Evolutionary conservation across 108 stramenopile genomes (phyloP), one percentile per base, ranked within the genome.

Genomic region (Chaetoceros muelleri): DNA sequence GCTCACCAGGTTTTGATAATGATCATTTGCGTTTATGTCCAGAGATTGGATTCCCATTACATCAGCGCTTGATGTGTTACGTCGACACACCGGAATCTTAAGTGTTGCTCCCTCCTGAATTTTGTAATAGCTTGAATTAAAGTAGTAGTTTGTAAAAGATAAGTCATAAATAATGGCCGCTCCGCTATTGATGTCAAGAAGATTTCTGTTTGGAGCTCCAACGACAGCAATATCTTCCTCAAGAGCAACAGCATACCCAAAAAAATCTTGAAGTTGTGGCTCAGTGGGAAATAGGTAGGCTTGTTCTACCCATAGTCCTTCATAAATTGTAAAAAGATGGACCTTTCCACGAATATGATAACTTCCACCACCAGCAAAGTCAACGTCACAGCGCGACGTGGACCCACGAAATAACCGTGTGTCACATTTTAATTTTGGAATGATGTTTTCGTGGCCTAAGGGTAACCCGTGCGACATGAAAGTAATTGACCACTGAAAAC

Each of bases 131-230:
- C 57, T 45, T 1, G 44, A 18, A 1, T 30, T 29, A 49, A 87
- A 85, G 13, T 47, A 62, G 28, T 80, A 45, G 21, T 59, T 47
- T 52, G 83, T 27, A 50, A 85, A 82, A 45, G 48, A 46, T 18
- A 79, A 55, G 44, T 82, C 75, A 52, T 65, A 80, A 16, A 83
- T 54, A 46, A 74, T 34, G 0, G 73, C 86, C 31, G 81, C 75
- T 1, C 86, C 86, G 20, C 74, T 75, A 44, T 84, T 84, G 34
- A 70, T 47, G 44, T 78, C 67, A 26, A 72, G 25, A 7, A 55
- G 60, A 58, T 88, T 84, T 26, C 84, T 60, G 64, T 88, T 88
- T 5, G 83, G 83, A 21, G 83, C 80, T 28, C 86, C 84, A 8
- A 83, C 76, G 13, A 67, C 58, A 19, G 64, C 74, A 27, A 48